Conservation (phyloP, 306 rosid species). For the Lotus japonicus region DNA sequence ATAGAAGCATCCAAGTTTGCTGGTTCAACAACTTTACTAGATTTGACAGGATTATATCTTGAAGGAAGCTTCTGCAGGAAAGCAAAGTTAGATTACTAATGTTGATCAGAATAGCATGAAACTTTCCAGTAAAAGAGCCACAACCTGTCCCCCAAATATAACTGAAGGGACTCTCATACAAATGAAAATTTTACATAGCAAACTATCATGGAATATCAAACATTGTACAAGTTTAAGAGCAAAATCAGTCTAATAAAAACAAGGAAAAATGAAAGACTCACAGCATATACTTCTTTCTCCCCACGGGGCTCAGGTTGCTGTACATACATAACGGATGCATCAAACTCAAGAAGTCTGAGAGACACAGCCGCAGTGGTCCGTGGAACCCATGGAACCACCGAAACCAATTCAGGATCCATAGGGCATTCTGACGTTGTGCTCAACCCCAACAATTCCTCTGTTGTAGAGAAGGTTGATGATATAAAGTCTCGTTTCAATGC, state of each 20-base stretch:
- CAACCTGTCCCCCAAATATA: neutral
- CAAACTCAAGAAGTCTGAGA: slow-evolving; percentile 72
- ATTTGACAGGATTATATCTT: slow-evolving; percentile 42
- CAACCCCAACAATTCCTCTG: slow-evolving; percentile 59
- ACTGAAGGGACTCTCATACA: neutral
- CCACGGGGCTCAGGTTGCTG: slow-evolving; percentile 38
- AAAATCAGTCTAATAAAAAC: neutral
- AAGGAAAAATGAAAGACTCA: slow-evolving; percentile 27
- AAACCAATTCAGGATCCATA: slow-evolving; percentile 40
- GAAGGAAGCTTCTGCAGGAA: slow-evolving; percentile 58
- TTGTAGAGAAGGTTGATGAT: slow-evolving; percentile 57
- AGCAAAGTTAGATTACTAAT: slow-evolving; percentile 17
- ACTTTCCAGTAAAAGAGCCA: neutral
- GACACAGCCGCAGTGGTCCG: slow-evolving; percentile 74
- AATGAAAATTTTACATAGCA: neutral
- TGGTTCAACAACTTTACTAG: slow-evolving; percentile 38
- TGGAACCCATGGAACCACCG: slow-evolving; percentile 90
- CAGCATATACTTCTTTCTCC: slow-evolving; percentile 46
- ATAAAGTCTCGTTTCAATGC: slow-evolving; percentile 58
- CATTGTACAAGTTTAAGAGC: neutral
- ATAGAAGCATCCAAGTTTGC: slow-evolving; percentile 31
- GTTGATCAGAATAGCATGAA: neutral
- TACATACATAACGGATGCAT: slow-evolving; percentile 49
- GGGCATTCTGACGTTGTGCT: slow-evolving; percentile 29
- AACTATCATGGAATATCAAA: neutral